Evolutionary conservation across 225 moss, liverwort and hornwort genomes (phyloP).

Genomic region (Rhytidiadelphus loreus): DNA sequence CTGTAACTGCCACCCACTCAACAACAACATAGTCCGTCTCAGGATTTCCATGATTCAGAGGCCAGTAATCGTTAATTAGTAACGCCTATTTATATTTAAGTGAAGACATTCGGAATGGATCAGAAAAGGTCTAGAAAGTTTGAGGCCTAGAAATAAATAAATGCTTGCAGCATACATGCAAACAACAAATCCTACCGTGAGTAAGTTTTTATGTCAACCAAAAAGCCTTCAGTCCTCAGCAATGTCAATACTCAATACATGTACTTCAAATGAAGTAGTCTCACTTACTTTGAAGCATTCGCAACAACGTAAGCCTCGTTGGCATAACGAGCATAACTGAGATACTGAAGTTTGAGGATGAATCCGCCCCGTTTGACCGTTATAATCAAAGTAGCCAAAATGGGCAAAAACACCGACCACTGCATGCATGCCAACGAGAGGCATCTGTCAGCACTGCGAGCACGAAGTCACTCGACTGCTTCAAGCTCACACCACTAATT

Average conservation of each 20-base stretch:
- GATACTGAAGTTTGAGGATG: conserved; percentile 20
- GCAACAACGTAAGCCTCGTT: conserved; percentile 42
- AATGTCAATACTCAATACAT: too few relatives aligned
- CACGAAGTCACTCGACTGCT: neutral
- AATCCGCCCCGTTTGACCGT: conserved; percentile 16
- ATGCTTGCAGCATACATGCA: neutral
- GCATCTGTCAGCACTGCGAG: neutral
- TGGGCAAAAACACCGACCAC: conserved; percentile 59
- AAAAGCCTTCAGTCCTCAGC: neutral
- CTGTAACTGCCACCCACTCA: conserved; percentile 28
- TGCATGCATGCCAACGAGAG: conserved; percentile 1
- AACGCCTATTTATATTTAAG: neutral
- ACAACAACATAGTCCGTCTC: neutral
- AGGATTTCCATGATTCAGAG: neutral
- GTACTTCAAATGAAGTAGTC: neutral
- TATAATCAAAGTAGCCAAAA: conserved; percentile 46
- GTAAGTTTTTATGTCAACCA: neutral
- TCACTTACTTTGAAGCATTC: conserved; percentile 23
- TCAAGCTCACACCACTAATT: neutral
- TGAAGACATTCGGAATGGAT: neutral
- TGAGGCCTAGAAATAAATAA: neutral
- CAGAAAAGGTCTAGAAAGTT: neutral
- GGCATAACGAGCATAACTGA: conserved; percentile 47
- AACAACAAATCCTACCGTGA: neutral
- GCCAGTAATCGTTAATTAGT: neutral